A percentile compares a stretch with the other conserved stretches of the same genome.
Conservation (phyloP, 2,329 filamentous ascomycete genomes). For the Ophiostoma ulmi region DNA sequence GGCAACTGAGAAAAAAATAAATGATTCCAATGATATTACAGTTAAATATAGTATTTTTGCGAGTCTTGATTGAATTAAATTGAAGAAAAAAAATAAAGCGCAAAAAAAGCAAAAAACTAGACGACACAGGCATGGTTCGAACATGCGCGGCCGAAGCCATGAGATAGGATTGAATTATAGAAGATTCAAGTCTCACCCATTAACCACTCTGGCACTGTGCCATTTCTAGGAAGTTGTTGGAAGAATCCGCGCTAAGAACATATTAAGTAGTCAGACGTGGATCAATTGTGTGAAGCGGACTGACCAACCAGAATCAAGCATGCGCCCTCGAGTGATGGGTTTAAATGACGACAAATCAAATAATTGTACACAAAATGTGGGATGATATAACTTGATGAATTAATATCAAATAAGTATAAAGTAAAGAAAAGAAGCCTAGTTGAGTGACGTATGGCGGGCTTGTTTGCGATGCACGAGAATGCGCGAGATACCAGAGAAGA, state of each 20-base stretch:
- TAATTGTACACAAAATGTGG: background rate
- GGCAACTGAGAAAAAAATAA: too few relatives aligned
- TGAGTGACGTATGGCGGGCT: background rate
- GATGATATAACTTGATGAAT: too few relatives aligned
- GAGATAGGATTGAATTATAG: constrained; percentile 26
- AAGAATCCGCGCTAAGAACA: background rate
- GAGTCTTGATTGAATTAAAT: background rate
- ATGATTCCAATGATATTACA: background rate
- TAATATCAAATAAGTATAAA: background rate
- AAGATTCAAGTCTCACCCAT: constrained; percentile 29
- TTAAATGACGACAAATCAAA: background rate
- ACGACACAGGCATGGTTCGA: constrained; percentile 29
- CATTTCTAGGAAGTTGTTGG: constrained; percentile 19
- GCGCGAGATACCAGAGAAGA: background rate
- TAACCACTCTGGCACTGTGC: constrained; percentile 30
- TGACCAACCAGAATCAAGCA: background rate
- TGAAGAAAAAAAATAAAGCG: background rate
- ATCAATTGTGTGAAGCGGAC: background rate
- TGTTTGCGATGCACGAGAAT: background rate
- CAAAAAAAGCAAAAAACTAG: constrained; percentile 21
- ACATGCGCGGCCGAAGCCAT: constrained; percentile 30
- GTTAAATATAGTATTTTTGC: background rate
- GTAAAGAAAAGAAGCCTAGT: background rate
- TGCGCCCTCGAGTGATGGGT: too few relatives aligned
- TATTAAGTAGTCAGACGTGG: background rate